Percentiles rank a stretch among this genome's conserved stretches.
Conservation (phyloP, 2,329 filamentous ascomycete genomes). For the Elsinoe arachidis region DNA sequence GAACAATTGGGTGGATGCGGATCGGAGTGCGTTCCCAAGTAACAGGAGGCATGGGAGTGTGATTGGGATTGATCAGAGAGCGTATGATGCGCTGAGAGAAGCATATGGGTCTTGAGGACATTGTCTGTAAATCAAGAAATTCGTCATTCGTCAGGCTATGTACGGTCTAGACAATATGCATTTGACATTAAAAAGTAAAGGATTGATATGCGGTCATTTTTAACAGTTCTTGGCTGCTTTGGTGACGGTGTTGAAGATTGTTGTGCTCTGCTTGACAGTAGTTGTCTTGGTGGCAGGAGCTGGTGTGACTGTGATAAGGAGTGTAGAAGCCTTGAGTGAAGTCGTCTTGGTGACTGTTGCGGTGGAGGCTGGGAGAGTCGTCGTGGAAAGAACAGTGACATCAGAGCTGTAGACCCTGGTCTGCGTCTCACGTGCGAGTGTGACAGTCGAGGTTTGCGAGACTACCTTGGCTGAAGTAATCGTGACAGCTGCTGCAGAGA, state of each 20-base stretch:
- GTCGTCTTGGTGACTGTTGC: constrained; percentile 16
- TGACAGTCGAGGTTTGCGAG: constrained; percentile 15
- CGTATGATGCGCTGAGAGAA: constrained; percentile 10
- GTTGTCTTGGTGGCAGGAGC: constrained; percentile 18
- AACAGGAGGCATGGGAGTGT: constrained; percentile 11
- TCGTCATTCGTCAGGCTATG: not conserved
- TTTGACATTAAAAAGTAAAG: not conserved
- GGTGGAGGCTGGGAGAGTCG: constrained; percentile 20
- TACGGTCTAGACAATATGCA: not conserved
- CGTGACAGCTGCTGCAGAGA: constrained; percentile 5
- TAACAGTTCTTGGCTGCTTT: constrained; percentile 18
- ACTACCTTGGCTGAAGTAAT: constrained; percentile 17
- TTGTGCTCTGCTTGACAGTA: constrained; percentile 17
- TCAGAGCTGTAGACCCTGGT: constrained; percentile 15
- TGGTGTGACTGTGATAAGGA: constrained; percentile 13
- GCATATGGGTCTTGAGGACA: not conserved
- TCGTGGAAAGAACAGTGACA: constrained; percentile 19
- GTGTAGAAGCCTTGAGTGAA: constrained; percentile 13
- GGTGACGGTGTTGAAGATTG: constrained; percentile 17
- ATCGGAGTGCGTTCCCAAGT: constrained; percentile 1
- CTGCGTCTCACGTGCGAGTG: constrained; percentile 12
- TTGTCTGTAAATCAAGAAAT: not conserved
- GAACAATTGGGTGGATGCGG: not conserved
- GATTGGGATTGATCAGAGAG: constrained; percentile 10
- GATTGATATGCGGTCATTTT: not conserved